These are phyloP conservation scores for Scheffersomyces stipitis DNA, from an alignment of 805 yeast species.

Conservation along the genomic window DNA sequence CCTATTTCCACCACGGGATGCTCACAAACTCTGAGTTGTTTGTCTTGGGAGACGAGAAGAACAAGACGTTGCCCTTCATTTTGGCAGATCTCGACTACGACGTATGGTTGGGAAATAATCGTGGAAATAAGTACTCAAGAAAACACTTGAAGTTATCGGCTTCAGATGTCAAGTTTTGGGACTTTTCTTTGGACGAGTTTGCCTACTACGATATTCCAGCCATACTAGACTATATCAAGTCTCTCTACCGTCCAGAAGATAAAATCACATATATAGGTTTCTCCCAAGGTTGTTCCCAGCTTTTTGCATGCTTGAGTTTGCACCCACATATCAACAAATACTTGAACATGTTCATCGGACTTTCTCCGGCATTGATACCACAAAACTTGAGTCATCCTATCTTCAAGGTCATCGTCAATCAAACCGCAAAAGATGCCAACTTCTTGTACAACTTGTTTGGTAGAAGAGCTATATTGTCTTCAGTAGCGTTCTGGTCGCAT, in stretches of 20 bases:
- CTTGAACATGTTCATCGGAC: conserved; percentile 24
- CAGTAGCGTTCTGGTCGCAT: conserved; percentile 29
- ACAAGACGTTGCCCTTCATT: conserved; percentile 19
- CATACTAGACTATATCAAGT: conserved; percentile 20
- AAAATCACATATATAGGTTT: conserved; percentile 28
- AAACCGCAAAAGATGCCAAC: conserved; percentile 23
- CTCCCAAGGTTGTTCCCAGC: conserved; percentile 32
- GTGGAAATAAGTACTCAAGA: conserved; percentile 27
- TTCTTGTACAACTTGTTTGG: conserved; percentile 28
- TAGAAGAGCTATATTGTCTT: conserved; percentile 25
- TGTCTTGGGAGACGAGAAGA: conserved; percentile 20
- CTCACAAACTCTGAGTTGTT: conserved; percentile 30
- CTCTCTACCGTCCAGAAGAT: conserved; percentile 14
- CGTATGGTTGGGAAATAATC: conserved; percentile 17
- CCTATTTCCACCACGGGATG: conserved; percentile 34
- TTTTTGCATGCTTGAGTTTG: conserved; percentile 31
- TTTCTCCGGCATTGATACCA: conserved; percentile 32
- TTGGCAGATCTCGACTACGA: conserved; percentile 14
- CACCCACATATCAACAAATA: conserved; percentile 19
- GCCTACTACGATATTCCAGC: conserved; percentile 32
- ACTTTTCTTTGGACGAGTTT: conserved; percentile 32
- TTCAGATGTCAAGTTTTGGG: conserved; percentile 25
- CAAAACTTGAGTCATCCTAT: conserved; percentile 22
- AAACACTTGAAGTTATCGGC: conserved; percentile 27
- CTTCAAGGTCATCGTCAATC: conserved; percentile 22